phyloP scores from a whole-genome alignment of 345 rosid genomes.

The Viola odorata region DNA sequence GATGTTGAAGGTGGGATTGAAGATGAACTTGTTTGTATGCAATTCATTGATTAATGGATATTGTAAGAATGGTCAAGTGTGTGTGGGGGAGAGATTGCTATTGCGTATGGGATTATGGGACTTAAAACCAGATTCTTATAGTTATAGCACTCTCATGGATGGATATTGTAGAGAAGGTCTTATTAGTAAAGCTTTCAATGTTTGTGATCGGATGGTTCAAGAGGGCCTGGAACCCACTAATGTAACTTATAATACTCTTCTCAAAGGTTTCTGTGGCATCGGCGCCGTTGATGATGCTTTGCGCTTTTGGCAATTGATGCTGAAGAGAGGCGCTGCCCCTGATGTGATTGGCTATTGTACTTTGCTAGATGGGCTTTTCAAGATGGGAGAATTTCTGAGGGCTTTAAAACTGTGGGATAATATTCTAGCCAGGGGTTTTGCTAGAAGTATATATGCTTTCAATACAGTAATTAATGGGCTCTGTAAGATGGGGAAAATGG shows the following conservation, averaged over 20 bases:
- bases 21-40: constrained; percentile 58
- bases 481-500: constrained; percentile 61
- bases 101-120: constrained; percentile 45
- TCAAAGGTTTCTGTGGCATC: constrained; percentile 56
- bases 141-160: constrained; percentile 67
- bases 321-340: constrained; percentile 41
- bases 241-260: constrained; percentile 69
- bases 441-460: constrained; percentile 44
- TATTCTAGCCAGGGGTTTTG: constrained; percentile 56
- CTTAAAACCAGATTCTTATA: constrained; percentile 62
- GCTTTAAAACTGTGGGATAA: constrained; percentile 63
- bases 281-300: constrained; percentile 56
- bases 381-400: constrained; percentile 54
- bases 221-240: constrained; percentile 43
- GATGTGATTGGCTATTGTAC: constrained; percentile 60
- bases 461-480: constrained; percentile 74
- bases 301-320: constrained; percentile 60
- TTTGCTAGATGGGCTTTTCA: constrained; percentile 61
- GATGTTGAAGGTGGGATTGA: constrained; percentile 56
- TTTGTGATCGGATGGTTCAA: constrained; percentile 48
- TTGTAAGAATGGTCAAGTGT: constrained; percentile 56
- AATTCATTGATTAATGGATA: constrained; percentile 74
- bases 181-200: constrained; percentile 48
- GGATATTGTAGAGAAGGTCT: constrained; percentile 63
- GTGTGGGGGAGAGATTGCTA: constrained; percentile 42